These are phyloP conservation scores for Jatropha podagrica DNA, from an alignment of 441 rosid species.

Conservation along the genomic window DNA sequence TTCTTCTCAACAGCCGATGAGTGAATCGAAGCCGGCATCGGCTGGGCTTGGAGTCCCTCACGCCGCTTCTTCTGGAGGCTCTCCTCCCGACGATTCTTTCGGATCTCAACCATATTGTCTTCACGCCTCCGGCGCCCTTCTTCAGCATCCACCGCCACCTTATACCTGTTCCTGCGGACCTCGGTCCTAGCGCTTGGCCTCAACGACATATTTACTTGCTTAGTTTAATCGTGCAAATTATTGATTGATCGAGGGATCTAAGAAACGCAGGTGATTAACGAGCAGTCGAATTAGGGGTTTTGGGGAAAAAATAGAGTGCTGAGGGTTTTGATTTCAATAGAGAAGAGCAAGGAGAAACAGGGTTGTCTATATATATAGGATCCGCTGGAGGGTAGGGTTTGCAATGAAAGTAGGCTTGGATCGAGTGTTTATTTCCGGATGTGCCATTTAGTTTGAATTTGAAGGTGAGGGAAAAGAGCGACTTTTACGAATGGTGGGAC, in stretches of 20 bases:
- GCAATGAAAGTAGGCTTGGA: constrained; percentile 19
- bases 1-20: constrained; percentile 60
- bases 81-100: constrained; percentile 86
- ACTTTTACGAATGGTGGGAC: constrained; percentile 4
- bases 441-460: constrained; percentile 33
- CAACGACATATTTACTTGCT: constrained; percentile 56
- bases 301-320: not conserved
- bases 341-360: not conserved
- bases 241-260: not conserved
- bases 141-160: constrained; percentile 90
- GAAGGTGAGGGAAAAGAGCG: not conserved
- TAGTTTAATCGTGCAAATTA: not conserved
- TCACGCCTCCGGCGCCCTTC: constrained; percentile 91
- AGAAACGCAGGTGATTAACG: not conserved
- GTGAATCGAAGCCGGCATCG: constrained; percentile 43
- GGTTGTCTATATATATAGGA: not conserved
- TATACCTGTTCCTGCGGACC: constrained; percentile 74
- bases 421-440: constrained; percentile 22
- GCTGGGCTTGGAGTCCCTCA: constrained; percentile 68
- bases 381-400: not conserved
- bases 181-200: constrained; percentile 80
- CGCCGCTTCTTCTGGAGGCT: constrained; percentile 86
- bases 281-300: not conserved
- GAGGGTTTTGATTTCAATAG: constrained; percentile 14
- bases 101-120: constrained; percentile 94